Base-by-base conservation (phyloP, 257 asterid species). In the Sherardia arvensis region DNA sequence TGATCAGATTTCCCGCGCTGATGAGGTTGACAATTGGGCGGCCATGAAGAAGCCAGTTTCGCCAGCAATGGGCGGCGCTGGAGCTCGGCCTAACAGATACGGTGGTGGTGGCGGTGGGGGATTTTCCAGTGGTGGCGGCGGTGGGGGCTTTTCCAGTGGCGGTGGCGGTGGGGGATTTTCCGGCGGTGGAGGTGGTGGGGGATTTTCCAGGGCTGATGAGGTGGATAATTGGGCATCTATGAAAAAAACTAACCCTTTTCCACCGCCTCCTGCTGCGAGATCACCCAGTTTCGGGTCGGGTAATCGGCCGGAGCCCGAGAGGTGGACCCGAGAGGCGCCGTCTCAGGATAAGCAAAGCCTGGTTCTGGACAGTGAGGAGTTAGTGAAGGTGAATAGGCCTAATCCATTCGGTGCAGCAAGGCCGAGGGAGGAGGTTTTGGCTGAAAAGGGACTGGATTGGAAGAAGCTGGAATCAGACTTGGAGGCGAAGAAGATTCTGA, bases 401-500 rank as follows among this genome's bases (percentile, higher is more conserved):
- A 93, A 80, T 69, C 99, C 99, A 1, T 93, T 93, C 75, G 99
- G 99, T 65, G 90, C 91, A 0, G 99, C 99, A 0, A 81, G 99
- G 86, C 97, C 99, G 2, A 73, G 99, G 71, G 99, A 93, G 81
- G 95, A 93, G 60, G 96, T 90, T 64, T 66, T 93, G 83, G 95
- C 97, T 0, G 96, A 85, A 77, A 93, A 93, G 69, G 99, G 99
- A 66, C 58, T 93, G 85, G 99, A 93, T 71, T 90, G 96, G 96
- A 93, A 85, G 75, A 90, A 87, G 73, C 8, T 87, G 78, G 99
- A 90, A 74, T 71, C 45, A 66, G 94, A 84, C 27, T 81, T 79
- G 63, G 97, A 82, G 54, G 84, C 55, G 25, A 84, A 86, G 81
- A 92, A 83, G 79, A 79, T 61, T 45, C 33, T 75, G 59, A 87